Conservation (phyloP, 352 stramenopile genomes). For the Pythium apleroticum region DNA sequence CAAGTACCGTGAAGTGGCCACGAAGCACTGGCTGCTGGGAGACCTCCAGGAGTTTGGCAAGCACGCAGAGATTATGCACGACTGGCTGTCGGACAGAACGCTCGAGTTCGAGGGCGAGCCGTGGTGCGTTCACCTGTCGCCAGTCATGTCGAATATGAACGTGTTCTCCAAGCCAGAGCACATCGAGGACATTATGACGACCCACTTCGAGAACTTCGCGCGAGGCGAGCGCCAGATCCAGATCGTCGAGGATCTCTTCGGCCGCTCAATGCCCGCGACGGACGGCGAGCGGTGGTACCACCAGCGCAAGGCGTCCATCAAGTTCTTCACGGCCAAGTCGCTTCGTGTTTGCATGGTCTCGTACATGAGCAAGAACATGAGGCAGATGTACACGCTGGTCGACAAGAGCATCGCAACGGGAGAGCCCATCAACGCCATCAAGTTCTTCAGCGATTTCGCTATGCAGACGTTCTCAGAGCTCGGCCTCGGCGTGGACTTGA, state of each 20-base stretch:
- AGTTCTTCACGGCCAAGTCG: constrained; percentile 34
- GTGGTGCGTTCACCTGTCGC: constrained; percentile 26
- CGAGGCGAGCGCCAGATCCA: constrained; percentile 26
- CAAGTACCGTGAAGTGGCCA: not conserved
- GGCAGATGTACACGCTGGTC: constrained; percentile 13
- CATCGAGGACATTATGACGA: constrained; percentile 33
- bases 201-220: constrained; percentile 34
- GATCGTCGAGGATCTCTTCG: constrained; percentile 27
- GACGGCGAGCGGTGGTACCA: constrained; percentile 34
- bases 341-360: constrained; percentile 29
- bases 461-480: constrained; percentile 59
- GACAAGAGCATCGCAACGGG: constrained; percentile 6
- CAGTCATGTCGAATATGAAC: constrained; percentile 15
- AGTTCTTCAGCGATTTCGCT: constrained; percentile 43
- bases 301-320: constrained; percentile 30
- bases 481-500: constrained; percentile 46
- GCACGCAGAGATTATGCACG: constrained; percentile 37
- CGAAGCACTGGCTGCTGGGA: constrained; percentile 33
- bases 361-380: constrained; percentile 11
- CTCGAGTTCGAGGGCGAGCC: constrained; percentile 21
- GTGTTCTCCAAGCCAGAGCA: constrained; percentile 24
- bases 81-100: constrained; percentile 36
- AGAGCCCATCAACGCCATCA: constrained; percentile 18
- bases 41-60: constrained; percentile 34
- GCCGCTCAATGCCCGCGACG: constrained; percentile 21